A percentile compares a stretch with the other conserved stretches of the same genome.
Conservation (phyloP, 345 rosid genomes). For the Hypericum androsaemum region DNA sequence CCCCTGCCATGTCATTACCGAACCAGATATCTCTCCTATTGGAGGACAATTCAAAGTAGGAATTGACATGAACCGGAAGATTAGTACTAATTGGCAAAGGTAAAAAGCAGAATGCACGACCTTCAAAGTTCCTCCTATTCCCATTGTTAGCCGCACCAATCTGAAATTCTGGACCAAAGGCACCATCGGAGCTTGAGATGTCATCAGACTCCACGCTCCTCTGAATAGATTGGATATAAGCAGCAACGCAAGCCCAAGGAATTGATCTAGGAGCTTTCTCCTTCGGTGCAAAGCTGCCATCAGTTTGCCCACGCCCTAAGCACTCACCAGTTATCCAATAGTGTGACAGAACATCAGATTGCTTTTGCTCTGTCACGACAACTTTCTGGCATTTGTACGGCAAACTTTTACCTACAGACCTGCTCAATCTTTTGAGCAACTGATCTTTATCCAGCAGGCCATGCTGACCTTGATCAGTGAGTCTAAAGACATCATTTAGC, state of each 20-base stretch:
- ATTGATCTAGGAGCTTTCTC: slow-evolving; percentile 57
- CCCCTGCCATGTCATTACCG: slow-evolving; percentile 98
- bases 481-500: slow-evolving; percentile 41
- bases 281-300: slow-evolving; percentile 23
- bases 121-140: slow-evolving; percentile 51
- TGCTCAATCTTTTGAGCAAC: slow-evolving; percentile 58
- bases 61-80: slow-evolving; percentile 86
- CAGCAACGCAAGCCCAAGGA: slow-evolving; percentile 97
- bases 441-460: slow-evolving; percentile 69
- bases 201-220: slow-evolving; percentile 24
- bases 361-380: slow-evolving; percentile 66
- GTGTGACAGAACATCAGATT: slow-evolving; percentile 49
- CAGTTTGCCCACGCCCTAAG: slow-evolving; percentile 42
- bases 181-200: slow-evolving; percentile 17
- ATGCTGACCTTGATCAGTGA: slow-evolving; percentile 44
- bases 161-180: slow-evolving; percentile 37
- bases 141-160: slow-evolving; percentile 34
- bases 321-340: slow-evolving; percentile 90
- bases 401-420: slow-evolving; percentile 39
- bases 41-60: slow-evolving; percentile 91
- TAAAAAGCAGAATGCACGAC: slow-evolving; percentile 92
- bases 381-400: slow-evolving; percentile 68
- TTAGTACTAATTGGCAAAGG: slow-evolving; percentile 84
- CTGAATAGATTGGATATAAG: slow-evolving; percentile 56
- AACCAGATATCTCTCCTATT: slow-evolving; percentile 98